Evolutionary conservation across 2,329 filamentous ascomycete genomes (phyloP).

Genomic region (Aspergillus luchuensis): DNA sequence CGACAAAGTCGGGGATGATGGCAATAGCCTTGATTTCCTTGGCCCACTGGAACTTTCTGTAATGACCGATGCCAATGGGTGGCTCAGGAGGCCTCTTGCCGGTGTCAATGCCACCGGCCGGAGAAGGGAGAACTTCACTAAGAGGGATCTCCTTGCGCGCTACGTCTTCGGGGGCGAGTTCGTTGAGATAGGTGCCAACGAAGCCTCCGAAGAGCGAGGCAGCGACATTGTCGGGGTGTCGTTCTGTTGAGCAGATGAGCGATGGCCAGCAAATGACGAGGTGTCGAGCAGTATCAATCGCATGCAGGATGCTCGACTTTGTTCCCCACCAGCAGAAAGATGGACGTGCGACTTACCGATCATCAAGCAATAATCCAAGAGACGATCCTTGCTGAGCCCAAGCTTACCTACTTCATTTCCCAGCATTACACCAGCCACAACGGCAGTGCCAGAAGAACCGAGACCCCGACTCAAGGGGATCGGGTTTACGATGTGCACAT

Average conservation of each 20-base stretch:
- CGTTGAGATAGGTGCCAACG: conserved; percentile 93
- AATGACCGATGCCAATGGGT: conserved; percentile 90
- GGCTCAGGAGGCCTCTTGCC: conserved; percentile 83
- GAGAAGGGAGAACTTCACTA: conserved; percentile 86
- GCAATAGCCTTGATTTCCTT: conserved; percentile 94
- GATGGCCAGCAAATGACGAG: conserved; percentile 3
- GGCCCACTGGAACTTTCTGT: conserved; percentile 93
- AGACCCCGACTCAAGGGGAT: conserved; percentile 91
- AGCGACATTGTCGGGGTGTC: conserved; percentile 92
- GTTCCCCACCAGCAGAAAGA: background rate
- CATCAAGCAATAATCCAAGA: conserved; percentile 97
- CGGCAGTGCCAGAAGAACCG: conserved; percentile 92
- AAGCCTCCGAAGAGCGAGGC: conserved; percentile 95
- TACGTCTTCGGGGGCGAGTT: conserved; percentile 83
- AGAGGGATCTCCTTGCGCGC: conserved; percentile 91
- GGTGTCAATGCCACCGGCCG: conserved; percentile 88
- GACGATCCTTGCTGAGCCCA: conserved; percentile 72
- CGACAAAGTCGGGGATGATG: conserved; percentile 94
- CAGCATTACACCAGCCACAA: conserved; percentile 91
- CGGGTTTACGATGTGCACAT: conserved; percentile 92
- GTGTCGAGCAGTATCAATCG: conserved; percentile 1
- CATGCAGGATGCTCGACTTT: background rate
- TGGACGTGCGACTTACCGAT: conserved; percentile 62
- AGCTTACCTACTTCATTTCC: conserved; percentile 86
- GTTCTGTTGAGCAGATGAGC: conserved; percentile 50